Evolutionary conservation across 768 basidiomycete species (phyloP), one percentile per base, ranked within the genome.

Genomic region (Mycena olivaceomarginata): DNA sequence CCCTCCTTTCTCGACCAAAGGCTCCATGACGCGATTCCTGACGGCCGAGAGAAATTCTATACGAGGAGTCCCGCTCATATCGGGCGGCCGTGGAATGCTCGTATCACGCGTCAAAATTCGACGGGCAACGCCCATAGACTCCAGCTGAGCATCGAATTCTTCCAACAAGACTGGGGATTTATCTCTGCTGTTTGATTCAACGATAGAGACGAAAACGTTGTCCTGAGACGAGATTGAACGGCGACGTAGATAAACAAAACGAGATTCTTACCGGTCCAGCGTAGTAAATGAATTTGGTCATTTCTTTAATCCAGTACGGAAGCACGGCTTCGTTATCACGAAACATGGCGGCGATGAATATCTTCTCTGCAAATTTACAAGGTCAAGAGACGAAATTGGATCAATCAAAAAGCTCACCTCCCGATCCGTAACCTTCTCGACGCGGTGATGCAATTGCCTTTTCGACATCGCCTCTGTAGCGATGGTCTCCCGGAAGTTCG

Each of bases 261-360:
- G 22, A 41, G 12, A 20, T 43, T 8, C 74, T 20, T 25, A 78
- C 77, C 10, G 80, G 64, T 22, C 89, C 89, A 57, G 89, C 82
- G 66, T 85, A 87, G 57, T 81, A 76, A 13, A 89, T 86, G 4
- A 81, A 79, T 72, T 84, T 82, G 60, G 86, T 70, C 46, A 89
- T 78, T 45, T 87, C 81, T 12, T 80, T 71, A 4, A 84, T 83
- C 88, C 88, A 89, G 72, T 86, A 86, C 0, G 87, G 86, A 39
- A 89, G 79, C 1, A 89, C 83, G 0, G 67, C 70, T 69, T 85
- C 81, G 56, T 88, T 88, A 66, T 89, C 82, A 79, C 81, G 84
- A 77, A 90, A 86, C 81, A 88, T 86, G 2, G 86, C 88, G 16
- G 85, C 87, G 79, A 88, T 85, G 71, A 84, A 87, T n/a, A 86